A percentile compares a stretch with the other conserved stretches of the same genome.
These are phyloP conservation scores for Aspergillus costaricaensis DNA, from an alignment of 2,329 filamentous ascomycete genomes.

Conservation along the genomic window DNA sequence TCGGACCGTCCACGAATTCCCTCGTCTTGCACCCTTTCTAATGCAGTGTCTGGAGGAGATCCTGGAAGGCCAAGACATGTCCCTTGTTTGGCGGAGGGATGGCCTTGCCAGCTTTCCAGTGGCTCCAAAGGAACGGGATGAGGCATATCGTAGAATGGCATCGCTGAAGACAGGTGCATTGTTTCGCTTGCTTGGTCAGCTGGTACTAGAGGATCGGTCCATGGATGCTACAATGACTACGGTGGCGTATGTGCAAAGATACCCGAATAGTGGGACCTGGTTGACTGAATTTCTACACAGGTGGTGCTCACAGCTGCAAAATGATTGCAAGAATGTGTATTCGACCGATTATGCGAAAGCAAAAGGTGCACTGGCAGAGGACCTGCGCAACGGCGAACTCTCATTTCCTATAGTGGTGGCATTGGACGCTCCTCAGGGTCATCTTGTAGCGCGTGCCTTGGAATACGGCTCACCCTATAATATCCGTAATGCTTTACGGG, in stretches of 20 bases:
- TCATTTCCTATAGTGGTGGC: constrained; percentile 24
- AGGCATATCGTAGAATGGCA: constrained; percentile 19
- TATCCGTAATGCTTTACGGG: constrained; percentile 17
- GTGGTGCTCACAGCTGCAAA: constrained; percentile 26
- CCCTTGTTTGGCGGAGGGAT: constrained; percentile 25
- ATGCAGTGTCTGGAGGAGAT: constrained; percentile 25
- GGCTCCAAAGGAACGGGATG: constrained; percentile 9
- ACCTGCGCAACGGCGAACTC: constrained; percentile 22
- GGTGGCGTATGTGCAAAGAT: constrained; percentile 16
- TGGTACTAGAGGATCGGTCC: constrained; percentile 19
- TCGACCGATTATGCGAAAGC: constrained; percentile 23
- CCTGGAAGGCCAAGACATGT: constrained; percentile 24
- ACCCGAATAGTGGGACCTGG: too few relatives aligned
- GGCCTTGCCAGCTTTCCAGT: constrained; percentile 17
- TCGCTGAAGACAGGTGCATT: constrained; percentile 23
- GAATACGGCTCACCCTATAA: constrained; percentile 17
- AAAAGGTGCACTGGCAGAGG: constrained; percentile 22
- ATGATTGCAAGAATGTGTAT: constrained; percentile 28
- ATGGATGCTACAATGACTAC: constrained; percentile 19
- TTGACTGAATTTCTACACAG: constrained; percentile 8
- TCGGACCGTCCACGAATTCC: constrained; percentile 15
- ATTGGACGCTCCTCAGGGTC: constrained; percentile 16
- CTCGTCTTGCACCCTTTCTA: constrained; percentile 18
- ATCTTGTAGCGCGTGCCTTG: constrained; percentile 17
- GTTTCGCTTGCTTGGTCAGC: constrained; percentile 24